Evolutionary conservation across 768 basidiomycete genomes (phyloP).

Genomic region (Trametes coccinea): DNA sequence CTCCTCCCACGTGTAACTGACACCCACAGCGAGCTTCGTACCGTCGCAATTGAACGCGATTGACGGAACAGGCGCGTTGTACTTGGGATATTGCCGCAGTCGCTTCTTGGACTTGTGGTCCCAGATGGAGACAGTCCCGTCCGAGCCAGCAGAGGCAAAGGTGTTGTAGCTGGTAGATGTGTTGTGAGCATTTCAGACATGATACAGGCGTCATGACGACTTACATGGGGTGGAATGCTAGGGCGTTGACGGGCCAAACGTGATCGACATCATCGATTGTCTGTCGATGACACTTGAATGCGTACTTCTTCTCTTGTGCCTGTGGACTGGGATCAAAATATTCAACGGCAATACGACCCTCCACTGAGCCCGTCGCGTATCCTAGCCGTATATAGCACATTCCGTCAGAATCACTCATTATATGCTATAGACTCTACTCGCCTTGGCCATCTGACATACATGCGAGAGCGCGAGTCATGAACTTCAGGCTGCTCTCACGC

Average conservation of each 20-base stretch:
- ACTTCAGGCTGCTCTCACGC: constrained; percentile 92
- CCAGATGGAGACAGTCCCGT: constrained; percentile 94
- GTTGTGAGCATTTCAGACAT: neutral
- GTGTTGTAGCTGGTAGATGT: constrained; percentile 72
- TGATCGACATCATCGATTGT: constrained; percentile 90
- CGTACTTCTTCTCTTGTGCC: constrained; percentile 86
- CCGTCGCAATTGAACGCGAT: constrained; percentile 86
- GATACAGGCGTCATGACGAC: constrained; percentile 25
- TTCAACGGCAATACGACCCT: constrained; percentile 96
- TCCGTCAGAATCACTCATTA: neutral
- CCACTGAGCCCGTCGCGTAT: constrained; percentile 90
- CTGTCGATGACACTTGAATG: constrained; percentile 96
- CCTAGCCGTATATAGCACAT: constrained; percentile 39
- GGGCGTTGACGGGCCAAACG: constrained; percentile 94
- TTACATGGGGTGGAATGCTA: constrained; percentile 90
- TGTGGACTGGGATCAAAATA: constrained; percentile 85
- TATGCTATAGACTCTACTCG: constrained; percentile 33
- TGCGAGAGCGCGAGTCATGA: constrained; percentile 87
- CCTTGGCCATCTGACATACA: constrained; percentile 95
- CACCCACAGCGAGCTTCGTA: constrained; percentile 76
- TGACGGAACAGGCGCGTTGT: constrained; percentile 69
- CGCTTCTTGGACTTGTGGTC: constrained; percentile 97
- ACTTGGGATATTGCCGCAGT: constrained; percentile 86
- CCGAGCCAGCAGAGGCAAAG: constrained; percentile 94
- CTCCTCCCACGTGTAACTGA: constrained; percentile 90